A percentile compares a stretch with the other conserved stretches of the same genome.
These are phyloP conservation scores for Setaria italica DNA, from an alignment of 202 grass and related monocot genomes.

Conservation along the genomic window DNA sequence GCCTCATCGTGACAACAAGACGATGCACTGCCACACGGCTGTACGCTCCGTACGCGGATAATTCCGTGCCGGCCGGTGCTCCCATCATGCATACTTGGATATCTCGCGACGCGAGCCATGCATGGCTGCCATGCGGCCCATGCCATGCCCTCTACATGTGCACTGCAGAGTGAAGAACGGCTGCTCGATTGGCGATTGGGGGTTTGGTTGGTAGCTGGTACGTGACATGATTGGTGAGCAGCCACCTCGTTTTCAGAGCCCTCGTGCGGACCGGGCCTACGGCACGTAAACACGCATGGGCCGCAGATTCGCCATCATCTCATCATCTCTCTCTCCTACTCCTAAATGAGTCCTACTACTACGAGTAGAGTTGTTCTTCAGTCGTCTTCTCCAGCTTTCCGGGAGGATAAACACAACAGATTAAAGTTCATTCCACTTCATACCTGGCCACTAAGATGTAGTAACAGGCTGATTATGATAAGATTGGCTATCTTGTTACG, in stretches of 20 bases:
- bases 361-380: neutral
- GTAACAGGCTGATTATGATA: neutral
- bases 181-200: neutral
- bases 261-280: neutral
- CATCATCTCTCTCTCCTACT: neutral
- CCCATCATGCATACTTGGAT: too few relatives aligned
- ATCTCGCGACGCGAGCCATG: too few relatives aligned
- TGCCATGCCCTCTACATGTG: too few relatives aligned
- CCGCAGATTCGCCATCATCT: neutral
- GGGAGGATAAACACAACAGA: neutral
- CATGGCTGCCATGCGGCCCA: too few relatives aligned
- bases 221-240: neutral
- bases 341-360: neutral
- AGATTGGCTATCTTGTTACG: neutral
- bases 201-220: neutral
- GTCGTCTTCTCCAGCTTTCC: neutral
- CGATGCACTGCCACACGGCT: too few relatives aligned
- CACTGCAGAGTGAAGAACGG: neutral
- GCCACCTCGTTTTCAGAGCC: slow-evolving; percentile 1
- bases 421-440: neutral
- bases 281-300: neutral
- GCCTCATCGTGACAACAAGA: too few relatives aligned
- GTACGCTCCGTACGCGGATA: too few relatives aligned
- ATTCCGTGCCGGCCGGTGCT: too few relatives aligned
- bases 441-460: neutral